Conservation (phyloP, 164 flowering plant species). For the Vitis riparia region DNA sequence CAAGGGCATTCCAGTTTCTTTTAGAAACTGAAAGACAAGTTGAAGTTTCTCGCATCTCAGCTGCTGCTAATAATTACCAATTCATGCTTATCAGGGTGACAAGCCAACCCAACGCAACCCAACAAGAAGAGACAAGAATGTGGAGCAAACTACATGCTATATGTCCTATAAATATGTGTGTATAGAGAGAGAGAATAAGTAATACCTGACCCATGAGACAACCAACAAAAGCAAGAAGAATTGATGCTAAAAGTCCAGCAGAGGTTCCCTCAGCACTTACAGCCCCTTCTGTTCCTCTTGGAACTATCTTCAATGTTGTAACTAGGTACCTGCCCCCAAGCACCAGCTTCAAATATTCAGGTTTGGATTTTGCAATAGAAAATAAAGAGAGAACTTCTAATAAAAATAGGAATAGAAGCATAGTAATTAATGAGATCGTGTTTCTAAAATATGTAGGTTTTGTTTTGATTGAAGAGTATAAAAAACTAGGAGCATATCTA, state of each 20-base stretch:
- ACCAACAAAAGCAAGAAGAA: constrained; percentile 70
- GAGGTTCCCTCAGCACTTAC: constrained; percentile 92
- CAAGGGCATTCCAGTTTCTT: too few relatives aligned
- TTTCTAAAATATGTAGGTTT: too few relatives aligned
- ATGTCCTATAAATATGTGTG: too few relatives aligned
- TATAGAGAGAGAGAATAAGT: background rate
- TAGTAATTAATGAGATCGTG: background rate
- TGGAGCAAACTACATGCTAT: too few relatives aligned
- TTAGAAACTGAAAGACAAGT: too few relatives aligned
- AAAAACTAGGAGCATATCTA: too few relatives aligned
- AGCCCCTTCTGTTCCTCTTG: constrained; percentile 97
- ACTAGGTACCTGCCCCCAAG: constrained; percentile 66
- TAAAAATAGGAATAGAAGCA: background rate
- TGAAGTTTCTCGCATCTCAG: too few relatives aligned
- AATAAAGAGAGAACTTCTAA: background rate
- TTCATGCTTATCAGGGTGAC: too few relatives aligned
- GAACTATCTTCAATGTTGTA: constrained; percentile 86
- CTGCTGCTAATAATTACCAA: too few relatives aligned
- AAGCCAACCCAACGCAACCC: too few relatives aligned
- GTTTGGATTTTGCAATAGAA: background rate
- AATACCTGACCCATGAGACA: constrained; percentile 67
- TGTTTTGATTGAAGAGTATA: too few relatives aligned
- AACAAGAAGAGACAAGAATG: too few relatives aligned
- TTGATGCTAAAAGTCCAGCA: constrained; percentile 82
- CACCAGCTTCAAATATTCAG: background rate